A percentile compares a stretch with the other conserved stretches of the same genome.
These are phyloP conservation scores for Conoideocrella luteorostrata DNA, from an alignment of 2,329 filamentous ascomycete species.

Conservation along the genomic window DNA sequence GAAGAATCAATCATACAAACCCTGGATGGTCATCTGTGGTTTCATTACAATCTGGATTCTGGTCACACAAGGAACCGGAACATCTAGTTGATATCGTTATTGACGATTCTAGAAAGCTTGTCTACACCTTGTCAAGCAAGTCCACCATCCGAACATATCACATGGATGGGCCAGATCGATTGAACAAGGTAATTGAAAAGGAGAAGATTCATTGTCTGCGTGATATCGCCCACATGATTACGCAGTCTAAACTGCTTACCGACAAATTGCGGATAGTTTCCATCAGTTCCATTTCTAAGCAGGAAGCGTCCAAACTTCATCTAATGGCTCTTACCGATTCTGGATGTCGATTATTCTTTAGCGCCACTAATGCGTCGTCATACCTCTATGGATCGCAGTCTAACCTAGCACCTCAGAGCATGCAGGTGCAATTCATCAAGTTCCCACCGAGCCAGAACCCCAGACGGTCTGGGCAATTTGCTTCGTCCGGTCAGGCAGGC, in stretches of 20 bases:
- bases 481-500: slow-evolving; percentile 14
- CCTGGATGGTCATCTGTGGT: slow-evolving; percentile 63
- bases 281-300: slow-evolving; percentile 75
- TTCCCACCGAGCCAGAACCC: slow-evolving; percentile 61
- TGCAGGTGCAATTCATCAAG: slow-evolving; percentile 96
- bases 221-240: slow-evolving; percentile 82
- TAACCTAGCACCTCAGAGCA: slow-evolving; percentile 72
- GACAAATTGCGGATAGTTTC: slow-evolving; percentile 69
- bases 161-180: slow-evolving; percentile 60
- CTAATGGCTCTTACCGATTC: slow-evolving; percentile 86
- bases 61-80: slow-evolving; percentile 49
- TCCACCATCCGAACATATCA: slow-evolving; percentile 91
- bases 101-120: slow-evolving; percentile 78
- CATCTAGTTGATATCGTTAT: slow-evolving; percentile 73
- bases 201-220: slow-evolving; percentile 53
- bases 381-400: slow-evolving; percentile 56
- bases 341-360: slow-evolving; percentile 87
- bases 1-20: slow-evolving; percentile 82
- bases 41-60: slow-evolving; percentile 41
- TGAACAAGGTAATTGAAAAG: slow-evolving; percentile 61
- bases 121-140: slow-evolving; percentile 84
- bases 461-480: slow-evolving; percentile 22
- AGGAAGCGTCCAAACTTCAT: slow-evolving; percentile 76
- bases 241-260: slow-evolving; percentile 63
- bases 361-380: slow-evolving; percentile 72